These are phyloP conservation scores for Cystobasidium slooffiae DNA, from an alignment of 1,284 basidiomycete genomes.

Conservation along the genomic window DNA sequence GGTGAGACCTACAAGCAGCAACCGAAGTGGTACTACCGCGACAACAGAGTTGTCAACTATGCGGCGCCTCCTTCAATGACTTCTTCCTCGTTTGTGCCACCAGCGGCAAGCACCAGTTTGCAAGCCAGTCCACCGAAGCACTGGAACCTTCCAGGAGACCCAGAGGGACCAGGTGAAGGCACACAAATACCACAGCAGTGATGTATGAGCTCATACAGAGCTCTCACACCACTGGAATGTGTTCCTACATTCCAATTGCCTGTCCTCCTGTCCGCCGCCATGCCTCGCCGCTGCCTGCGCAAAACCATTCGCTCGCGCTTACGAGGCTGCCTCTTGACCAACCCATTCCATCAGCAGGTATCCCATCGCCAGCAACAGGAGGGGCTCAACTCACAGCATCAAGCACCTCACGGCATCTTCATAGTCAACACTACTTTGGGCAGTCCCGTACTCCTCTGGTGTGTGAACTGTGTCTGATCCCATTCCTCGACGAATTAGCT, in stretches of 20 bases:
- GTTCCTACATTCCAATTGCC: neutral
- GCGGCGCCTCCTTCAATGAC: too few relatives aligned
- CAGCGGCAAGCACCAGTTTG: too few relatives aligned
- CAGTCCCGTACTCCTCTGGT: neutral
- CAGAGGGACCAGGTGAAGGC: too few relatives aligned
- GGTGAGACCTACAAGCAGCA: too few relatives aligned
- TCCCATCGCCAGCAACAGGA: neutral
- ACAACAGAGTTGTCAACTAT: too few relatives aligned
- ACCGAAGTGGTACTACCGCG: too few relatives aligned
- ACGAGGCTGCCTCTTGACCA: constrained; percentile 19
- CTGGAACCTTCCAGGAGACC: too few relatives aligned
- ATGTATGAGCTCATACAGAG: too few relatives aligned
- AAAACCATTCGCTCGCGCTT: constrained; percentile 19
- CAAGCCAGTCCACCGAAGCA: too few relatives aligned
- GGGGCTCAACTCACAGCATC: neutral
- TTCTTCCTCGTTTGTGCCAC: too few relatives aligned
- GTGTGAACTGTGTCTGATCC: neutral
- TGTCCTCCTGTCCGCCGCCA: neutral
- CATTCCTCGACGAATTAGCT: constrained; percentile 41
- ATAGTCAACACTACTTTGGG: neutral
- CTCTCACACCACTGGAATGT: neutral
- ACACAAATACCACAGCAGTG: too few relatives aligned
- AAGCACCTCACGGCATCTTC: neutral
- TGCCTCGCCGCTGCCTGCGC: constrained; percentile 7
- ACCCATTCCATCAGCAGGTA: neutral